phyloP scores from a whole-genome alignment of 495 filamentous ascomycete genomes.

The Penicillium ucsense region DNA sequence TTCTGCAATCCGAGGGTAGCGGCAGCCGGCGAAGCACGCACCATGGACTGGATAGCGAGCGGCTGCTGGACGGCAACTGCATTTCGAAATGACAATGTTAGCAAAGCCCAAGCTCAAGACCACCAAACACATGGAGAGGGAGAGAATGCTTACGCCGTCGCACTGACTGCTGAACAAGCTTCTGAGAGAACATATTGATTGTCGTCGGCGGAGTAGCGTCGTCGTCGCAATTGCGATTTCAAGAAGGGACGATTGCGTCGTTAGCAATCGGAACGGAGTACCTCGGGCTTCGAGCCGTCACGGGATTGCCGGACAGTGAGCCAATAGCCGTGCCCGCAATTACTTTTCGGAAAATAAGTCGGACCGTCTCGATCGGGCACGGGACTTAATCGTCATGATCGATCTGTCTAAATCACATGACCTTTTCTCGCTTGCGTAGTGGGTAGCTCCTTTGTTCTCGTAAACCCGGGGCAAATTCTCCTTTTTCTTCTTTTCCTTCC shows the following conservation, averaged over 20 bases:
- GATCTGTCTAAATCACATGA: background rate
- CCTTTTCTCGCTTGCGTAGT: conserved; percentile 11
- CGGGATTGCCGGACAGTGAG: conserved; percentile 15
- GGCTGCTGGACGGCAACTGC: conserved; percentile 43
- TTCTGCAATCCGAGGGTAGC: conserved; percentile 44
- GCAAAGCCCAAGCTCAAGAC: conserved; percentile 3
- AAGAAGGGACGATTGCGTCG: conserved; percentile 10
- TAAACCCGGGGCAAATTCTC: background rate
- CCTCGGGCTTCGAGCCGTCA: conserved; percentile 35
- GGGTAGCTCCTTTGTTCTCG: conserved; percentile 7
- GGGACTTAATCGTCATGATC: conserved; percentile 4
- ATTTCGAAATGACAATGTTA: conserved; percentile 10
- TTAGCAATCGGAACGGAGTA: conserved; percentile 31
- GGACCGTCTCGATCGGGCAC: conserved; percentile 12
- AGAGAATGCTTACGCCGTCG: conserved; percentile 51
- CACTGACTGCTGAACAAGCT: conserved; percentile 55
- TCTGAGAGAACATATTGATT: conserved; percentile 53
- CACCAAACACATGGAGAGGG: background rate
- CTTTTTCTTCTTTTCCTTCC: conserved; percentile 17
- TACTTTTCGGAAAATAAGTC: conserved; percentile 29
- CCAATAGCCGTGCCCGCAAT: conserved; percentile 33
- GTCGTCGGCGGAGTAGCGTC: conserved; percentile 8
- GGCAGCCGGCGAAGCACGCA: conserved; percentile 41
- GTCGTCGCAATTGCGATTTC: conserved; percentile 9
- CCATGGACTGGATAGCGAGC: conserved; percentile 36